phyloP scores from a whole-genome alignment of 805 yeast species.

The Yamadazyma takamatsuzukensis region DNA sequence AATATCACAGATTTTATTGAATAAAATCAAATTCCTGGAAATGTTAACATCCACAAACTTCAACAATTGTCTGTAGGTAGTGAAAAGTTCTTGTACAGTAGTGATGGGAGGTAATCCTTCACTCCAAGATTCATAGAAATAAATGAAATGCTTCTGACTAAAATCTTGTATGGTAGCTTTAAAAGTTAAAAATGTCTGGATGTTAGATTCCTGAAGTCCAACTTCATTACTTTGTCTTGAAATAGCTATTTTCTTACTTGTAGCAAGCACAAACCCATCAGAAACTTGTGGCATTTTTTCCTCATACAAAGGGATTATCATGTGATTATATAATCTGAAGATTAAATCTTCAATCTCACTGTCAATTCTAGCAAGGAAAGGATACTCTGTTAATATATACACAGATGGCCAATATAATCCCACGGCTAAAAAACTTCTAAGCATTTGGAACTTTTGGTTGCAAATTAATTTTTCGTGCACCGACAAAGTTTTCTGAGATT shows the following conservation, averaged over 20 bases:
- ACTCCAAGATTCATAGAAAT: constrained; percentile 52
- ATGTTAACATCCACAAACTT: constrained; percentile 54
- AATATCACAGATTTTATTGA: constrained; percentile 62
- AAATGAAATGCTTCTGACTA: constrained; percentile 22
- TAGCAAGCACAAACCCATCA: constrained; percentile 19
- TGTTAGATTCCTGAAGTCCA: constrained; percentile 20
- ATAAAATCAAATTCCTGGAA: constrained; percentile 43
- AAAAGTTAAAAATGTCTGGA: constrained; percentile 21
- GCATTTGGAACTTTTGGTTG: constrained; percentile 30
- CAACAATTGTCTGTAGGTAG: constrained; percentile 42
- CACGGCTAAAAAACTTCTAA: constrained; percentile 50
- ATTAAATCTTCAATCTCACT: constrained; percentile 46
- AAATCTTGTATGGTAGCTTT: constrained; percentile 24
- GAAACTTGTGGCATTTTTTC: constrained; percentile 15
- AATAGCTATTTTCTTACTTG: constrained; percentile 19
- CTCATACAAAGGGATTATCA: constrained; percentile 49
- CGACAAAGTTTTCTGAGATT: not conserved
- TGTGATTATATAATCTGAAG: constrained; percentile 44
- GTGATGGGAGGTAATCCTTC: constrained; percentile 33
- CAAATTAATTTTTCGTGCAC: constrained; percentile 1
- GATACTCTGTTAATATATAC: constrained; percentile 55
- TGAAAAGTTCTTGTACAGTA: constrained; percentile 42
- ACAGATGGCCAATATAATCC: constrained; percentile 65
- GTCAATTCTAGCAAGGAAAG: constrained; percentile 55
- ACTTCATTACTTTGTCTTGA: constrained; percentile 23